phyloP scores from a whole-genome alignment of 2,329 filamentous ascomycete genomes.

The Sordariomycetes sp. region DNA sequence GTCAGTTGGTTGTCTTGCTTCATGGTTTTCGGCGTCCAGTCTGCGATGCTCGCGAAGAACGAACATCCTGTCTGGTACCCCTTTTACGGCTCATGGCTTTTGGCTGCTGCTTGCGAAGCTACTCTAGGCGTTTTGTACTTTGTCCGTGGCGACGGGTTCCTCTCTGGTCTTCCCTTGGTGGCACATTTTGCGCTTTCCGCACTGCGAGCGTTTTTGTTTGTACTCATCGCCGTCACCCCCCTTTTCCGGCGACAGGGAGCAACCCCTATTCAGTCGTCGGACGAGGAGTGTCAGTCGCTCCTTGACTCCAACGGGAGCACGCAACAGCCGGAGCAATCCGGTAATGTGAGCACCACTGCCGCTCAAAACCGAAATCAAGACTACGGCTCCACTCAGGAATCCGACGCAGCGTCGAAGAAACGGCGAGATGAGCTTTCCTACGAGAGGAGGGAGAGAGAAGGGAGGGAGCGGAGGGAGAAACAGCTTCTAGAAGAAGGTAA shows the following conservation, averaged over 20 bases:
- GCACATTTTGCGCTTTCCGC: slow-evolving; percentile 6
- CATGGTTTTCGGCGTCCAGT: slow-evolving; percentile 52
- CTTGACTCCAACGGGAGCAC: slow-evolving; percentile 22
- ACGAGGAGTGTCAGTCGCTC: slow-evolving; percentile 49
- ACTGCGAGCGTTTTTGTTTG: slow-evolving; percentile 7
- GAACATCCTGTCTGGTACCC: slow-evolving; percentile 48
- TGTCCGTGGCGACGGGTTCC: neutral
- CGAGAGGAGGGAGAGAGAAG: slow-evolving; percentile 40
- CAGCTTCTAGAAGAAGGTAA: slow-evolving; percentile 64
- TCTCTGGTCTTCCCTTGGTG: neutral
- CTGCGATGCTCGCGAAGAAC: slow-evolving; percentile 40
- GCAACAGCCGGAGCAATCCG: neutral
- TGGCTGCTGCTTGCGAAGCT: slow-evolving; percentile 47
- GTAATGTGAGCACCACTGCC: neutral
- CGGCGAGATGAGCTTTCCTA: slow-evolving; percentile 31
- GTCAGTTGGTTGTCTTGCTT: slow-evolving; percentile 52
- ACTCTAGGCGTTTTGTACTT: slow-evolving; percentile 23
- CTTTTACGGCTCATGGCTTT: slow-evolving; percentile 50
- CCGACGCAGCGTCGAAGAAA: slow-evolving; percentile 22
- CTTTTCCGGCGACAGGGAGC: slow-evolving; percentile 6
- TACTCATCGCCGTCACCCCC: slow-evolving; percentile 7
- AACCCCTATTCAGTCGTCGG: slow-evolving; percentile 14
- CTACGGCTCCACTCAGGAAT: slow-evolving; percentile 31
- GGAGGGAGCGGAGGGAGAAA: slow-evolving; percentile 49
- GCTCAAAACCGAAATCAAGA: slow-evolving; percentile 7